Evolutionary conservation across 2,329 filamentous ascomycete species (phyloP).

Genomic region (Fusarium equiseti): DNA sequence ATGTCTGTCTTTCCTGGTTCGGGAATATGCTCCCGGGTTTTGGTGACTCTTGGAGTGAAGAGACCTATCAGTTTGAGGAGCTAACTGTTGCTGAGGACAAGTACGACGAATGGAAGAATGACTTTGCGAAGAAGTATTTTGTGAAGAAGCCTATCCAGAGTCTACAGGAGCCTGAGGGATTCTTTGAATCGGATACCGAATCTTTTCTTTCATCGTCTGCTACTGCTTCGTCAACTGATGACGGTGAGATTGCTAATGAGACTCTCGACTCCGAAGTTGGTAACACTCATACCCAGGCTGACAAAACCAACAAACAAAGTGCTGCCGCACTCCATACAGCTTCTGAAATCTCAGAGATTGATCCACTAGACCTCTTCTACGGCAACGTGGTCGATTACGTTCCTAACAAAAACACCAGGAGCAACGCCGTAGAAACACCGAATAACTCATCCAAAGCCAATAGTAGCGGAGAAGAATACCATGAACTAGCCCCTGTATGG

Average conservation of each 20-base stretch:
- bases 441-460: not conserved
- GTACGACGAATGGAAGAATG: slow-evolving; percentile 12
- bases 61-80: not conserved
- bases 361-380: slow-evolving; percentile 13
- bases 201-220: not conserved
- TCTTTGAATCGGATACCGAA: not conserved
- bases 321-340: too few species aligned
- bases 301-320: not conserved
- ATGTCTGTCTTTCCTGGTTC: slow-evolving; percentile 33
- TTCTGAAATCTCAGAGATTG: not conserved
- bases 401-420: not conserved
- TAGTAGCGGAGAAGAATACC: not conserved
- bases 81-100: slow-evolving; percentile 8
- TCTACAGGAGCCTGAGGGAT: not conserved
- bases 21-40: not conserved
- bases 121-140: slow-evolving; percentile 24
- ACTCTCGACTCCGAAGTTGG: not conserved
- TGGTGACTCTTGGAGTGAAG: not conserved
- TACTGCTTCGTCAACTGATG: not conserved
- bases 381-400: not conserved
- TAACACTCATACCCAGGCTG: not conserved
- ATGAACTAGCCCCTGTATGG: not conserved
- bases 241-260: not conserved
- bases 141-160: not conserved
- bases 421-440: not conserved